These are phyloP conservation scores for Tetrapisispora namnaoensis DNA, from an alignment of 805 yeast species.

Conservation along the genomic window DNA sequence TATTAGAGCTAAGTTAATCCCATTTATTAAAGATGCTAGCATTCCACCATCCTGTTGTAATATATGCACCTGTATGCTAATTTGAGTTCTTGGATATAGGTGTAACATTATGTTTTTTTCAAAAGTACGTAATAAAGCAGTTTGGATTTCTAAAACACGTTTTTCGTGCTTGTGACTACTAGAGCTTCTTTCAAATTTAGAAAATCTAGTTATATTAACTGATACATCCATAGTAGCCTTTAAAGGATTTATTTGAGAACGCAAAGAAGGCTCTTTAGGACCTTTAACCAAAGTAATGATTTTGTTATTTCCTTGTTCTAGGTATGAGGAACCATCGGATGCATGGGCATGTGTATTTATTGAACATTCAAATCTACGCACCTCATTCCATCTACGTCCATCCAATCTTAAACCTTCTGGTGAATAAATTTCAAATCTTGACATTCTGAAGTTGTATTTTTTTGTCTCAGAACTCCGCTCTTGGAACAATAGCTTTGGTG, in stretches of 20 bases:
- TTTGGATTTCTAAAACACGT: constrained; percentile 55
- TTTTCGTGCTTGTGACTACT: constrained; percentile 54
- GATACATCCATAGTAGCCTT: constrained; percentile 53
- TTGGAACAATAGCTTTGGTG: no score
- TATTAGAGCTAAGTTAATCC: constrained; percentile 78
- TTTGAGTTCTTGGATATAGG: constrained; percentile 73
- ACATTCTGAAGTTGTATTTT: constrained; percentile 30
- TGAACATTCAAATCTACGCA: constrained; percentile 69
- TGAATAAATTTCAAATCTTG: constrained; percentile 74
- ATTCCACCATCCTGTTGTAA: constrained; percentile 87
- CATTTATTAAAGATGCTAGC: constrained; percentile 68
- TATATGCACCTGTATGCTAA: constrained; percentile 67
- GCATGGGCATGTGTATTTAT: constrained; percentile 82
- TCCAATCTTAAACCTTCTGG: constrained; percentile 92
- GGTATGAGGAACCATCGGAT: constrained; percentile 85
- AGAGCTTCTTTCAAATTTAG: constrained; percentile 66
- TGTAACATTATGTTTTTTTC: constrained; percentile 64
- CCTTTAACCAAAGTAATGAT: constrained; percentile 80
- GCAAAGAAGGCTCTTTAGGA: constrained; percentile 69
- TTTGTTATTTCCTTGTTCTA: constrained; percentile 88
- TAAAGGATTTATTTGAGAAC: constrained; percentile 41
- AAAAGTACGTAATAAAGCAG: constrained; percentile 59
- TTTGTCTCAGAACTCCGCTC: neutral
- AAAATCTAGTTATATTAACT: constrained; percentile 70
- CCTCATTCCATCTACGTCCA: constrained; percentile 92